A percentile compares a stretch with the other conserved stretches of the same genome.
Conservation (phyloP, 1,284 basidiomycete species). For the Ustanciosporium gigantosporum region DNA sequence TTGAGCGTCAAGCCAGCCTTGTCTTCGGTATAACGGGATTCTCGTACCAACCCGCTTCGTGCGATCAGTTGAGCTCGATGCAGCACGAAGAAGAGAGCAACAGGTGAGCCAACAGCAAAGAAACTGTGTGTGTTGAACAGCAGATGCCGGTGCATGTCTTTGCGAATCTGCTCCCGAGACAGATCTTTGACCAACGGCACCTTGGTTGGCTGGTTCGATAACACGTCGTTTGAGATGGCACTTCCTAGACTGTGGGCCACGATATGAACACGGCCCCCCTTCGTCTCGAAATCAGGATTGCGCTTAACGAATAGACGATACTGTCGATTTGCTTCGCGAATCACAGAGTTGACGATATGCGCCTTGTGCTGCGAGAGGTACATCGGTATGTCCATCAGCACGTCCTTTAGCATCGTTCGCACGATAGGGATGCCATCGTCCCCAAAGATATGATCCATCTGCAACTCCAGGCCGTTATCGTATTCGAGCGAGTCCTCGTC, state of each 20-base stretch:
- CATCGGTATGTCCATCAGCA: constrained; percentile 65
- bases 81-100: constrained; percentile 66
- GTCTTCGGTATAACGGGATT: constrained; percentile 64
- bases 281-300: constrained; percentile 62
- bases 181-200: constrained; percentile 51
- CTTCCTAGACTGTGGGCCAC: constrained; percentile 65
- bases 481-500: constrained; percentile 41
- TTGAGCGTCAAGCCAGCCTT: constrained; percentile 59
- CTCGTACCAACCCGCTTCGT: constrained; percentile 64
- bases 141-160: constrained; percentile 20
- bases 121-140: constrained; percentile 64
- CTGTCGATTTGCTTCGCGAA: constrained; percentile 55
- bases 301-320: constrained; percentile 67
- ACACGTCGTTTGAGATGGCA: constrained; percentile 66
- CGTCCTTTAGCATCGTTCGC: constrained; percentile 51
- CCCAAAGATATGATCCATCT: constrained; percentile 41
- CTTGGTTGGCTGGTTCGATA: constrained; percentile 66
- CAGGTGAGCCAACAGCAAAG: constrained; percentile 66
- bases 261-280: constrained; percentile 63
- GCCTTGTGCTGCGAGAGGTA: constrained; percentile 63
- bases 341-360: constrained; percentile 65
- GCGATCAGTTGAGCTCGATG: constrained; percentile 67
- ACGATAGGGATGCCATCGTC: constrained; percentile 47
- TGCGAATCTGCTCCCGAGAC: constrained; percentile 6
- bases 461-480: constrained; percentile 62